Evolutionary conservation across 495 filamentous ascomycete species (phyloP).

Genomic region (Trichoderma gamsii): DNA sequence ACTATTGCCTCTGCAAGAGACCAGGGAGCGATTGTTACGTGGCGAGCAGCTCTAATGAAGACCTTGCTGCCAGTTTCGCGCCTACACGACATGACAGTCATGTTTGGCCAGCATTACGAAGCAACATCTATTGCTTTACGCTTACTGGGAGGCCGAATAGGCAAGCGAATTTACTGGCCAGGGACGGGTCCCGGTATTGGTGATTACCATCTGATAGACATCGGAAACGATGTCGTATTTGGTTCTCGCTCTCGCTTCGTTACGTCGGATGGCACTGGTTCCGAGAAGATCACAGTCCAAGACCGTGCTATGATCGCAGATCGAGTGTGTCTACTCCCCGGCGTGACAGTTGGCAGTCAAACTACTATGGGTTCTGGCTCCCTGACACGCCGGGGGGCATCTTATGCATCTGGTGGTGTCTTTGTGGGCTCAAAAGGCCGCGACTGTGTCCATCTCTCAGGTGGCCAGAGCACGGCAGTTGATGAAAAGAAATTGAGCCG

Average conservation of each 20-base stretch:
- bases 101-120: conserved; percentile 40
- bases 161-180: conserved; percentile 44
- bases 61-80: conserved; percentile 29
- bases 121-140: conserved; percentile 36
- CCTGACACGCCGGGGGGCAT: conserved; percentile 33
- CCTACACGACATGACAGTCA: conserved; percentile 29
- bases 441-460: conserved; percentile 34
- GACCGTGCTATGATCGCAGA: conserved; percentile 40
- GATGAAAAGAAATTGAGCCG: background rate
- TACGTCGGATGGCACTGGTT: conserved; percentile 39
- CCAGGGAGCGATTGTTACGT: conserved; percentile 27
- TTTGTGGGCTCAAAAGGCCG: conserved; percentile 41
- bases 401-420: conserved; percentile 33
- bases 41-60: conserved; percentile 31
- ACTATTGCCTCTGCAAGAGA: conserved; percentile 25
- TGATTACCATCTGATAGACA: conserved; percentile 41
- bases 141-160: conserved; percentile 37
- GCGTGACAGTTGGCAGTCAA: conserved; percentile 29
- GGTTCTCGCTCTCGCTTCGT: conserved; percentile 40
- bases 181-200: conserved; percentile 39
- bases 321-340: conserved; percentile 29
- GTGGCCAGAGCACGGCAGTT: background rate
- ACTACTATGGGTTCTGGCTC: conserved; percentile 41
- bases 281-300: conserved; percentile 32
- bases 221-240: conserved; percentile 43